Conservation (phyloP, 2,329 filamentous ascomycete genomes). For the Ilyonectria mors-panacis region DNA sequence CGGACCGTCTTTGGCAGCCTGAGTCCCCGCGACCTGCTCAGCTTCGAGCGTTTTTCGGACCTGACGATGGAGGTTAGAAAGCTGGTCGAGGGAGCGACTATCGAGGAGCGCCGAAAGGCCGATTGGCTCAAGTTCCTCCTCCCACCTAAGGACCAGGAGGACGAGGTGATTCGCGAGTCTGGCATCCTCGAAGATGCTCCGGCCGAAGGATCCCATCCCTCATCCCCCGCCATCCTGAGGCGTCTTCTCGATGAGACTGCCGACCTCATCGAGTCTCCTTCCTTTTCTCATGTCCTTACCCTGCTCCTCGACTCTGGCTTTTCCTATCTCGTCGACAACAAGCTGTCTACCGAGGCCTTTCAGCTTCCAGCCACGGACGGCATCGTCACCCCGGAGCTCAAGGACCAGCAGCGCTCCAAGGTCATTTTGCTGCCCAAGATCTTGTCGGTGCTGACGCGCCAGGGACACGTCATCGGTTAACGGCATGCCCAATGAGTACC, state of each 20-base stretch:
- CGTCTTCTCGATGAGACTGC: slow-evolving; percentile 95
- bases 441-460: slow-evolving; percentile 88
- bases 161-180: slow-evolving; percentile 87
- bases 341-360: slow-evolving; percentile 85
- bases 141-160: slow-evolving; percentile 83
- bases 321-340: slow-evolving; percentile 84
- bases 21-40: slow-evolving; percentile 90
- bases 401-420: slow-evolving; percentile 72
- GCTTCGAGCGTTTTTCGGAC: slow-evolving; percentile 83
- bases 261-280: slow-evolving; percentile 93
- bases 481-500: slow-evolving; percentile 79
- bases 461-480: slow-evolving; percentile 90
- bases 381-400: slow-evolving; percentile 64
- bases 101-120: slow-evolving; percentile 58
- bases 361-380: slow-evolving; percentile 62
- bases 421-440: slow-evolving; percentile 84
- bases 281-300: slow-evolving; percentile 88
- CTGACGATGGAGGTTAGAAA: slow-evolving; percentile 87
- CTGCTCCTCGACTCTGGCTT: slow-evolving; percentile 91
- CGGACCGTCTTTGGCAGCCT: slow-evolving; percentile 90
- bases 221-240: slow-evolving; percentile 75
- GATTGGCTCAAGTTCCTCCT: slow-evolving; percentile 90
- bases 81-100: slow-evolving; percentile 79
- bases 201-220: slow-evolving; percentile 52
- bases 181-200: slow-evolving; percentile 76